These are phyloP conservation scores for Rhypophila decipiens DNA, from an alignment of 495 filamentous ascomycete species.

Conservation along the genomic window DNA sequence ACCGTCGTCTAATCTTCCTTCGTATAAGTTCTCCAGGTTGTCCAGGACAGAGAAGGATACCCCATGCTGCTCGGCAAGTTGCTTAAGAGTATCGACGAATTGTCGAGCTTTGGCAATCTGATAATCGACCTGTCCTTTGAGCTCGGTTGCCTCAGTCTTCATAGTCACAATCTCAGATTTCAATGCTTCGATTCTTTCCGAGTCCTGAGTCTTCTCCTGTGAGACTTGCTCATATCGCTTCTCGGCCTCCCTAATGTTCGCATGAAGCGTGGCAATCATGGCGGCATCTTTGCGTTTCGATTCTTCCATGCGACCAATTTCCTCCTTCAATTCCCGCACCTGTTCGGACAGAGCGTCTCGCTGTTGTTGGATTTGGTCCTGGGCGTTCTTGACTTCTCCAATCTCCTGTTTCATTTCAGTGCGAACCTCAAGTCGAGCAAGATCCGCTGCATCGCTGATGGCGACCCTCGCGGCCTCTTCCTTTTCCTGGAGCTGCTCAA, in stretches of 20 bases:
- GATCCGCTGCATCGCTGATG: neutral
- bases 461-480: slow-evolving; percentile 2
- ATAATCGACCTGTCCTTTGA: neutral
- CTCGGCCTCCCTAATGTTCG: slow-evolving; percentile 6
- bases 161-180: neutral
- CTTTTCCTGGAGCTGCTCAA: slow-evolving; percentile 13
- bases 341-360: neutral
- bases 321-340: slow-evolving; percentile 5
- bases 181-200: neutral
- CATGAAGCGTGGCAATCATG: slow-evolving; percentile 7
- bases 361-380: slow-evolving; percentile 6
- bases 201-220: slow-evolving; percentile 1
- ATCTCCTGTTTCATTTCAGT: slow-evolving; percentile 9
- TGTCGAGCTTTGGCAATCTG: neutral
- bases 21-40: neutral
- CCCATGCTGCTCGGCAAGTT: neutral
- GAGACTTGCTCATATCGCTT: neutral
- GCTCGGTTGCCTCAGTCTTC: neutral
- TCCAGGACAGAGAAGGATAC: neutral
- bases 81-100: neutral
- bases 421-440: slow-evolving; percentile 5
- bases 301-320: slow-evolving; percentile 5
- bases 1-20: neutral
- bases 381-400: slow-evolving; percentile 1
- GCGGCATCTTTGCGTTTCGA: slow-evolving; percentile 3